A percentile compares a stretch with the other conserved stretches of the same genome.
phyloP scores from a whole-genome alignment of 768 basidiomycete species.

The Agrocybe pediades region DNA sequence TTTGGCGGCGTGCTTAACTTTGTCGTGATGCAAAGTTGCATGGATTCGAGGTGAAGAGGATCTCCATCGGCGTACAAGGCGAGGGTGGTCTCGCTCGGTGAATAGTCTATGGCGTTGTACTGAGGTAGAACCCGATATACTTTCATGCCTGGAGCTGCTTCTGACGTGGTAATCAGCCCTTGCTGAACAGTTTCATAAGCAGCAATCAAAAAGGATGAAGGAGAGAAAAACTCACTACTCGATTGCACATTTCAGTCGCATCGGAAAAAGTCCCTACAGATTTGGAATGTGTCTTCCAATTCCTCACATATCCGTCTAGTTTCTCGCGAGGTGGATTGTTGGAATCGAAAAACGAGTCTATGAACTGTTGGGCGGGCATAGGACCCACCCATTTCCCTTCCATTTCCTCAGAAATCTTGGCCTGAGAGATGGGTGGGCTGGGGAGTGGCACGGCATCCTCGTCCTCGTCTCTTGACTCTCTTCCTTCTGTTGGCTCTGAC shows the following conservation, averaged over 20 bases:
- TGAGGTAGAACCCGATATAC: slow-evolving; percentile 5
- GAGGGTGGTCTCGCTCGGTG: background rate
- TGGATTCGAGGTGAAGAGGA: no score
- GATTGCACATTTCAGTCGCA: slow-evolving; percentile 8
- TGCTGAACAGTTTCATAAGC: background rate
- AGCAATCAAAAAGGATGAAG: background rate
- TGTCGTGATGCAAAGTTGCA: no score
- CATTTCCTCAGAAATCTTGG: no score
- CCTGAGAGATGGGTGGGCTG: no score
- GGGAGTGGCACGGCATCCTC: no score
- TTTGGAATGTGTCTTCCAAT: background rate
- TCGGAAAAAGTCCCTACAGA: background rate
- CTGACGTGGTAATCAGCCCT: background rate
- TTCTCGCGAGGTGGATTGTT: background rate
- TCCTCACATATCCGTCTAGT: background rate
- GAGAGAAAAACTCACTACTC: slow-evolving; percentile 3
- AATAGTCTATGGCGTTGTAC: background rate
- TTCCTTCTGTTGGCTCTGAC: no score
- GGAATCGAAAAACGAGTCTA: background rate
- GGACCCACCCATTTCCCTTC: slow-evolving; percentile 14
- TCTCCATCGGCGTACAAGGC: slow-evolving; percentile 19
- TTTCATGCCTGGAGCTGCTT: slow-evolving; percentile 3
- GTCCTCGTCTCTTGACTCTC: no score
- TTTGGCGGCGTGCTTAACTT: no score
- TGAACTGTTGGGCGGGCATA: slow-evolving; percentile 4